Conservation (phyloP, 768 basidiomycete species). For the Postia placenta region DNA sequence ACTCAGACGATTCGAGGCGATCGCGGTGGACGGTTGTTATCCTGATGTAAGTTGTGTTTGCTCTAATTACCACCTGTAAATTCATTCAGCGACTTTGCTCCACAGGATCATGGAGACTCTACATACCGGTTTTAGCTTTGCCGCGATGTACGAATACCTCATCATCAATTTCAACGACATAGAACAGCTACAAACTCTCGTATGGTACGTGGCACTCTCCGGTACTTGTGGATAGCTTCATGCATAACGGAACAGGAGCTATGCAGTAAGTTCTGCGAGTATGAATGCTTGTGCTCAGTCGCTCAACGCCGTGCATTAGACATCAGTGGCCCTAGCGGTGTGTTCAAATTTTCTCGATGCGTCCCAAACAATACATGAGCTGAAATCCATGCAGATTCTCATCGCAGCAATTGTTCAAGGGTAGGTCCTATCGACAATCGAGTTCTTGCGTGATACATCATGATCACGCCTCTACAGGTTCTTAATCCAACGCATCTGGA, state of each 20-base stretch:
- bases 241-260: not conserved
- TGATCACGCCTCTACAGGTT: constrained; percentile 1
- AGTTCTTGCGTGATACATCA: not conserved
- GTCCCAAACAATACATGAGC: not conserved
- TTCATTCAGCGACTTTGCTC: not conserved
- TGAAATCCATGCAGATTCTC: not conserved
- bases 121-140: constrained; percentile 1
- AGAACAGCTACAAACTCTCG: not conserved
- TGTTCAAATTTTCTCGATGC: not conserved
- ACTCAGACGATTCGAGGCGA: not conserved
- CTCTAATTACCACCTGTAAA: not conserved
- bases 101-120: constrained; percentile 3
- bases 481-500: constrained; percentile 5
- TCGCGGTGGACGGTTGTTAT: not conserved
- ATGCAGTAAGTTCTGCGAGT: too few species aligned
- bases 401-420: constrained; percentile 4
- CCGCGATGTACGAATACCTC: constrained; percentile 4
- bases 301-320: not conserved
- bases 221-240: not conserved
- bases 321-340: not conserved
- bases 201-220: constrained; percentile 9
- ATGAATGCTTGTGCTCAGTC: not conserved
- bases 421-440: not conserved
- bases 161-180: constrained; percentile 4
- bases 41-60: not conserved